These are phyloP conservation scores for Candida broadrunensis DNA, from an alignment of 805 yeast genomes.

Conservation along the genomic window DNA sequence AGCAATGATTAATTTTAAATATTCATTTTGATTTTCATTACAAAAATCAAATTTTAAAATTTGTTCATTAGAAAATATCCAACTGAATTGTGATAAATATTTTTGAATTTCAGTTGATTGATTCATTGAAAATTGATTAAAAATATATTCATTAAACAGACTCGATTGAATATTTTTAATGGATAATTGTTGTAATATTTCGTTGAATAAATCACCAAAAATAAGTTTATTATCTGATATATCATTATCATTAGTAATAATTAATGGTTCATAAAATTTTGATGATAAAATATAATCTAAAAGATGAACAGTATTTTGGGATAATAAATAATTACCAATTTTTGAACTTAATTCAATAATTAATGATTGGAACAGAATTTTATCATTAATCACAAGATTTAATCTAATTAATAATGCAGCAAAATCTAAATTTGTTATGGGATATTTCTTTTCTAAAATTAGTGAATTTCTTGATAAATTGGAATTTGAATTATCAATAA, in stretches of 20 bases:
- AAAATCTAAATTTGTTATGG: constrained; percentile 47
- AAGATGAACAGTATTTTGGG: background rate
- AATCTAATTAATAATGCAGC: constrained; percentile 44
- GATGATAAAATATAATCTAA: background rate
- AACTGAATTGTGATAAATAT: background rate
- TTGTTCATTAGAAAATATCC: constrained; percentile 13
- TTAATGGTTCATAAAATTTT: background rate
- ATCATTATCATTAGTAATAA: background rate
- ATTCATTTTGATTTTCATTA: constrained; percentile 5
- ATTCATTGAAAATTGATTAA: background rate
- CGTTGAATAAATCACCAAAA: background rate
- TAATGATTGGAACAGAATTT: constrained; percentile 12
- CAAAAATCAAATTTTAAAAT: constrained; percentile 25
- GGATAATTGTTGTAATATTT: background rate
- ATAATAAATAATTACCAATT: constrained; percentile 36
- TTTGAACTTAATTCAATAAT: constrained; percentile 40
- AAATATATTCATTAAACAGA: background rate
- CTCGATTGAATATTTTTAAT: background rate
- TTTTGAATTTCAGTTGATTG: background rate
- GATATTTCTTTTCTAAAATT: constrained; percentile 25
- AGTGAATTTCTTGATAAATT: constrained; percentile 1
- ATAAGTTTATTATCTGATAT: background rate
- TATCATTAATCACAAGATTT: constrained; percentile 21
- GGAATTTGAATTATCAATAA: constrained; percentile 21
- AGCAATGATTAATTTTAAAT: background rate